Percentiles rank a stretch among this genome's conserved stretches.
phyloP scores from a whole-genome alignment of 1,284 basidiomycete species.

The Ustilago xerochloae region DNA sequence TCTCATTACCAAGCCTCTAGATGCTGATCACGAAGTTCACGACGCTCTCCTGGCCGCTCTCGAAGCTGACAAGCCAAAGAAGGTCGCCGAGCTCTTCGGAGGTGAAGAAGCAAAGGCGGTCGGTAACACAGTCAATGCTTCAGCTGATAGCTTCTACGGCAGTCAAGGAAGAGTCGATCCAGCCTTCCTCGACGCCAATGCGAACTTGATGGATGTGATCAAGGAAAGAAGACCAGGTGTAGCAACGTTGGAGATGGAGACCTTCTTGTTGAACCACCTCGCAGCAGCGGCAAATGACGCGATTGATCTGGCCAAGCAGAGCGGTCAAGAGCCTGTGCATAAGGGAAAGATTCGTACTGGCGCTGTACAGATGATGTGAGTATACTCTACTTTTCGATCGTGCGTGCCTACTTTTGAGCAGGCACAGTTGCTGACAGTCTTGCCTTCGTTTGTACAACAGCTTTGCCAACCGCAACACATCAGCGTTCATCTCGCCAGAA shows the following conservation, averaged over 20 bases:
- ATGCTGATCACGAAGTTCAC: constrained; percentile 74
- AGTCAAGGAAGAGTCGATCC: constrained; percentile 81
- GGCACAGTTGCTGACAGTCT: background rate
- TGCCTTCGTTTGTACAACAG: background rate
- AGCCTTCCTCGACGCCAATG: constrained; percentile 81
- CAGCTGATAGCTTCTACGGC: constrained; percentile 77
- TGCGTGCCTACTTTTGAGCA: too few species aligned
- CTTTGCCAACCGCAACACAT: constrained; percentile 81
- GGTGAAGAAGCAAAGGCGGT: constrained; percentile 27
- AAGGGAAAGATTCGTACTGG: constrained; percentile 75
- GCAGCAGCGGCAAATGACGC: constrained; percentile 47
- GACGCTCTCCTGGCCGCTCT: constrained; percentile 54
- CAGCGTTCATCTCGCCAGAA: constrained; percentile 80
- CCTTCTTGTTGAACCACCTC: constrained; percentile 64
- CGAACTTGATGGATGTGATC: constrained; percentile 75
- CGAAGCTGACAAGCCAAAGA: constrained; percentile 16
- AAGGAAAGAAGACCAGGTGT: constrained; percentile 46
- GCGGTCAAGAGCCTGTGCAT: constrained; percentile 31
- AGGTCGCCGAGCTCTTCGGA: constrained; percentile 9
- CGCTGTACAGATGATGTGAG: constrained; percentile 79
- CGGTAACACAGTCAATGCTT: constrained; percentile 54
- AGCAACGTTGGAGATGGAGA: constrained; percentile 72
- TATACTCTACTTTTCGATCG: background rate
- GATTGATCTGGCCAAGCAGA: constrained; percentile 23
- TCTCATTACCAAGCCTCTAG: constrained; percentile 77